Evolutionary conservation across 176 grass and related monocot genomes (phyloP).

Genomic region (Oryza brachyantha): DNA sequence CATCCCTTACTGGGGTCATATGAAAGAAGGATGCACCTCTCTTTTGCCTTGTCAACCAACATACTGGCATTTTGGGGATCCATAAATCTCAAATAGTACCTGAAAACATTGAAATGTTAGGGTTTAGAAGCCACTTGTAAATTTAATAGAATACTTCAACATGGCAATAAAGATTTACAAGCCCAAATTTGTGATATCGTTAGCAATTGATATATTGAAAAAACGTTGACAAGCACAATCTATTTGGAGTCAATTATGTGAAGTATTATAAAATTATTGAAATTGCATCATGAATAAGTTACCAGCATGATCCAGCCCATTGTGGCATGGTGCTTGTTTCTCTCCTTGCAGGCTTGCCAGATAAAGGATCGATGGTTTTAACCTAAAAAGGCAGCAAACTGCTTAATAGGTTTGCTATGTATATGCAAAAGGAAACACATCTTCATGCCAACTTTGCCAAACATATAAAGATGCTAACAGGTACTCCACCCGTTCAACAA

Average conservation of each 20-base stretch:
- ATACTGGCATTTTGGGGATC: slow-evolving; percentile 81
- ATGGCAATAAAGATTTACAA: not conserved
- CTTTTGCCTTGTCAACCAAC: slow-evolving; percentile 91
- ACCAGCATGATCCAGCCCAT: slow-evolving; percentile 99
- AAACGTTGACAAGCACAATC: not conserved
- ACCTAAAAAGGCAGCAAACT: slow-evolving; percentile 53
- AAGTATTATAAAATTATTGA: slow-evolving; percentile 1
- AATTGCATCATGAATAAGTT: slow-evolving; percentile 31
- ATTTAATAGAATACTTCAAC: slow-evolving; percentile 9
- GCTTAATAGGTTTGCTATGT: not conserved
- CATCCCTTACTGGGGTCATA: not conserved
- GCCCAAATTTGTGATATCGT: not conserved
- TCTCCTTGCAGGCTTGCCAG: slow-evolving; percentile 69
- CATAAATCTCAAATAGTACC: slow-evolving; percentile 99
- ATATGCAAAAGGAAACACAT: slow-evolving; percentile 2
- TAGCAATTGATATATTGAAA: slow-evolving; percentile 9
- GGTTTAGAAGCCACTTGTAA: not conserved
- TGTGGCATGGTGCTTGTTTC: slow-evolving; percentile 99
- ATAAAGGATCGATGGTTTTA: slow-evolving; percentile 55
- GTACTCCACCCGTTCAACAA: too few species aligned
- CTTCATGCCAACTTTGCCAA: not conserved
- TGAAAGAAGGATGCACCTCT: slow-evolving; percentile 59
- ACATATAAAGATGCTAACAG: slow-evolving; percentile 3
- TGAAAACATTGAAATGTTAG: slow-evolving; percentile 26
- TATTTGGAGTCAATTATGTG: not conserved